phyloP scores from a whole-genome alignment of 768 basidiomycete species.

The Coprinopsis cinerea region DNA sequence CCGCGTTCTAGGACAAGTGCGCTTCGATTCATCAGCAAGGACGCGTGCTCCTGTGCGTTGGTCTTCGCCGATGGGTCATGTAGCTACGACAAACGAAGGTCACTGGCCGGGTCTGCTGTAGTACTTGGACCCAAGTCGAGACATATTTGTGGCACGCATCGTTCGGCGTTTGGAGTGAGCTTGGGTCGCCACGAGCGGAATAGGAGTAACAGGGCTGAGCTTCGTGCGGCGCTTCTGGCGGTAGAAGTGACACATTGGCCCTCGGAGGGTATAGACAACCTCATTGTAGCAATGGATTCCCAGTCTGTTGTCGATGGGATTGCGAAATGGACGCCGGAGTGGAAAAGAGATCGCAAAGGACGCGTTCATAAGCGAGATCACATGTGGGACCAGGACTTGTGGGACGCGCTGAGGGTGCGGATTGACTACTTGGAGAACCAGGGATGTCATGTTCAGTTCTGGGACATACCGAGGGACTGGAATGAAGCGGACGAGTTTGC shows the following conservation, averaged over 20 bases:
- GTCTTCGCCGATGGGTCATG: no score
- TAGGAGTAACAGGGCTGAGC: conserved; percentile 19
- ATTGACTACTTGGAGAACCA: neutral
- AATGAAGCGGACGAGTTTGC: neutral
- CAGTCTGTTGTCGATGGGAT: conserved; percentile 25
- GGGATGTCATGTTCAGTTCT: neutral
- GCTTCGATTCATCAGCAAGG: no score
- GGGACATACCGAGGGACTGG: neutral
- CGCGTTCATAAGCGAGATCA: no score
- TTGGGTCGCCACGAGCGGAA: no score
- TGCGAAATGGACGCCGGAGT: conserved; percentile 16
- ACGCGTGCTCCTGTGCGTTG: no score
- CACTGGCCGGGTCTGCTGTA: no score
- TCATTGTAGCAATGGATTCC: conserved; percentile 26
- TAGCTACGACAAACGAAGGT: no score
- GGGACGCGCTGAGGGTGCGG: neutral
- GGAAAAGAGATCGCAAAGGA: conserved; percentile 12
- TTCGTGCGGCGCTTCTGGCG: conserved; percentile 17
- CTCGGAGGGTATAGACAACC: conserved; percentile 23
- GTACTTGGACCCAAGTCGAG: no score
- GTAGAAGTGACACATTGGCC: conserved; percentile 20
- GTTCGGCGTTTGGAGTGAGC: no score
- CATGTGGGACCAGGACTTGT: neutral
- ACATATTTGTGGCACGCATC: no score
- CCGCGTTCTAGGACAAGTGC: no score